Percentiles rank a stretch among this genome's conserved stretches.
phyloP scores from a whole-genome alignment of 148 eudicot genomes.

The Talinum fruticosum region DNA sequence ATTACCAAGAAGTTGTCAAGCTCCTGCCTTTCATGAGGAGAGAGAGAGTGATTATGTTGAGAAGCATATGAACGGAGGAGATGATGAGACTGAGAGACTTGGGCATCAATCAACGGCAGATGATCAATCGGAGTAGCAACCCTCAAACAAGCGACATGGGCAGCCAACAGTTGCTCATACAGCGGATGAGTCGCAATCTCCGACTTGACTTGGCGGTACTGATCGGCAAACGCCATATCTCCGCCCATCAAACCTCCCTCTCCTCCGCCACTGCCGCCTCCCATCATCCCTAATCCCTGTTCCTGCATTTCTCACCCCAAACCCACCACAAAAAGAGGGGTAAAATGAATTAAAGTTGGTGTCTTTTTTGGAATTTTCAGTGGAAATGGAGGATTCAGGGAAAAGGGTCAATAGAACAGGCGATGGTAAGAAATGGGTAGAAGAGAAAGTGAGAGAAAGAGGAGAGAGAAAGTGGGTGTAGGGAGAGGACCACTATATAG shows the following conservation, averaged over 20 bases:
- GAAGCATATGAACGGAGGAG: constrained; percentile 64
- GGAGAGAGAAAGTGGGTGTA: not conserved
- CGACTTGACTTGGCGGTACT: constrained; percentile 48
- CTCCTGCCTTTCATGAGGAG: constrained; percentile 79
- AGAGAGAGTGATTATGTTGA: constrained; percentile 43
- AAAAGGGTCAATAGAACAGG: constrained; percentile 17
- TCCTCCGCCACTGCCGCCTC: constrained; percentile 34
- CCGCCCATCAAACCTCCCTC: constrained; percentile 37
- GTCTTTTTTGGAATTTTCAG: not conserved
- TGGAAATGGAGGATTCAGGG: constrained; percentile 6
- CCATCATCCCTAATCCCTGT: constrained; percentile 65
- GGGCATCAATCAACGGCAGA: constrained; percentile 76
- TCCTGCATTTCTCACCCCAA: constrained; percentile 56
- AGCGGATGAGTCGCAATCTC: constrained; percentile 76
- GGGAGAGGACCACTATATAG: not conserved
- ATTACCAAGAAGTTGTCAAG: constrained; percentile 86
- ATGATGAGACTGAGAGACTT: constrained; percentile 65
- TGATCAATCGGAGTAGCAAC: constrained; percentile 97
- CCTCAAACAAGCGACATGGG: constrained; percentile 82
- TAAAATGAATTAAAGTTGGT: not conserved
- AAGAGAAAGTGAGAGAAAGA: not conserved
- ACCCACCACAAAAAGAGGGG: not conserved
- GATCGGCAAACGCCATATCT: constrained; percentile 23
- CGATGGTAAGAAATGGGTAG: constrained; percentile 17
- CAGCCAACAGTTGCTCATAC: constrained; percentile 77